Evolutionary conservation across 1,284 basidiomycete species (phyloP), one percentile per base, ranked within the genome.

Genomic region (Austroboletus novae-zelandiae): DNA sequence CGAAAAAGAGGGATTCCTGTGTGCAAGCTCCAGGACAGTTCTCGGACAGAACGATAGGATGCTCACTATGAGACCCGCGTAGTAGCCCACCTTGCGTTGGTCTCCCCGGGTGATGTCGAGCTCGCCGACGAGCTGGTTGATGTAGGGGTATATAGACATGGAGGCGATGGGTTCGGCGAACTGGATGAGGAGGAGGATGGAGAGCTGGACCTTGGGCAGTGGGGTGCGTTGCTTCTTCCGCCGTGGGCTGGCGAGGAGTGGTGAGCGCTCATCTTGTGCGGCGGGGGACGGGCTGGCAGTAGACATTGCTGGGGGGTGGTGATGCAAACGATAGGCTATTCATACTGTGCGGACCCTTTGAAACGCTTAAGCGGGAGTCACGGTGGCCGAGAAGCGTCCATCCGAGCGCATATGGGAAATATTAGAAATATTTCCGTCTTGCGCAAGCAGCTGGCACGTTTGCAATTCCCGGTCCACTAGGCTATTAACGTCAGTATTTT

Each of bases 1-100:
- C 70, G 56, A 83, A 88, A 71, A 89, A 89, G 27, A 86, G 67
- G 9, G 84, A 87, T 77, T 87, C 79, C 85, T 88, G 42, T n/a
- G 5, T 7, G 25, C 1, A 5, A 13, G 5, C 17, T 51, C 17
- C 8, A 20, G 11, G 1, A 17, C 9, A 17, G 2, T 3, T 2
- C 10, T 32, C 7, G 37, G 15, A 36, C 8, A 34, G 18, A 18
- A 18, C 10, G 10, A 14, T 34, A 4, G 4, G 4, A 18, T 34
- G 60, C 61, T 14, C 41, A 64, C 59, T 40, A 65, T 57, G 11
- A 62, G 14, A n/a, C 61, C 61, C 2, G 61, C 58, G 5, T 63
- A 65, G 45, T 66, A 63, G 13, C 64, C 65, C 17, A 65, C 54
- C 32, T 52, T 64, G 42, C 59, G 59, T 37, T 47, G 39, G 43